Evolutionary conservation across 495 filamentous ascomycete species (phyloP).

Genomic region (Penicilliopsis zonata): DNA sequence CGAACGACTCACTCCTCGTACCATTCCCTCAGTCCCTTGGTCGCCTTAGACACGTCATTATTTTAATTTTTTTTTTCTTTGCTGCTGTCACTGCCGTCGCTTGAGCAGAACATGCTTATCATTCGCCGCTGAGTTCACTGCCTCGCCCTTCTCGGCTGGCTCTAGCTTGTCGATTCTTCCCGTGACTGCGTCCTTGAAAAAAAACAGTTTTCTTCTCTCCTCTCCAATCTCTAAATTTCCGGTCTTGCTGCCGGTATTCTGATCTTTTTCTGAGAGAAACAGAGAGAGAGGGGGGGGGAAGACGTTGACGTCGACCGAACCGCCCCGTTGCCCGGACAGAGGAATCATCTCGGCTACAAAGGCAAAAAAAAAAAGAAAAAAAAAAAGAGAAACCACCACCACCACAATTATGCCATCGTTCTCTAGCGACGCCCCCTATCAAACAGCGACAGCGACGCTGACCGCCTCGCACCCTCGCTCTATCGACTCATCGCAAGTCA

Average conservation of each 20-base stretch:
- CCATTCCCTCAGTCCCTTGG: no score
- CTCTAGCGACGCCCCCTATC: constrained; percentile 25
- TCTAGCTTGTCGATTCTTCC: constrained; percentile 5
- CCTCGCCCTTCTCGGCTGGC: constrained; percentile 14
- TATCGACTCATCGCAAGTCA: constrained; percentile 27
- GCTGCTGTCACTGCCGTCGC: background rate
- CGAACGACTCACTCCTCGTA: no score
- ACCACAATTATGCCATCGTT: constrained; percentile 29
- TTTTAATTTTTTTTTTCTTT: background rate
- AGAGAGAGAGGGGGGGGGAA: no score
- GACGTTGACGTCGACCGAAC: no score
- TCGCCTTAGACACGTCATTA: constrained; percentile 6
- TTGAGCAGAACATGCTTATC: constrained; percentile 18
- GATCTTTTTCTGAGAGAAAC: no score
- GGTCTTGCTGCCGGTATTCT: no score
- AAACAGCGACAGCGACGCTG: constrained; percentile 18
- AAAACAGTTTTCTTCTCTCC: no score
- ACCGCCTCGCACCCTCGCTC: constrained; percentile 25
- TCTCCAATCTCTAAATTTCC: no score
- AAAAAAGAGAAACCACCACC: background rate
- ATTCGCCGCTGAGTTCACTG: constrained; percentile 13
- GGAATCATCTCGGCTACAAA: no score
- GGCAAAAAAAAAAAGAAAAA: no score
- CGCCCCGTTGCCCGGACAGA: no score
- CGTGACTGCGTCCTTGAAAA: constrained; percentile 1